Evolutionary conservation across 768 basidiomycete species (phyloP).

Genomic region (Lactarius akahatsu): DNA sequence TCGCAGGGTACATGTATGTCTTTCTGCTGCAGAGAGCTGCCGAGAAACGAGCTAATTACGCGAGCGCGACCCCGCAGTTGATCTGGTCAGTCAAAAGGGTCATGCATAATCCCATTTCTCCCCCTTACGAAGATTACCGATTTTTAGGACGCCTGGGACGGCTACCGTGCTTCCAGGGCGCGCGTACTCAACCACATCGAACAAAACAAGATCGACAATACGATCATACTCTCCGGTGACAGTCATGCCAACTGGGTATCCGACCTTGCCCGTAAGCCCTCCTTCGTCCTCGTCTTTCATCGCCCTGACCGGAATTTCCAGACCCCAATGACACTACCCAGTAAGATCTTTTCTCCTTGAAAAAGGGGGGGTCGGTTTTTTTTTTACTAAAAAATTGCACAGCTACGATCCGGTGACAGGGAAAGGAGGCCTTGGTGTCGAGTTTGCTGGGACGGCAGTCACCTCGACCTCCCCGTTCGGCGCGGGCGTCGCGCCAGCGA

Average conservation of each 20-base stretch:
- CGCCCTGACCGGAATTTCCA: constrained; percentile 27
- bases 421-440: constrained; percentile 52
- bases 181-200: constrained; percentile 54
- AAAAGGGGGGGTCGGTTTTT: not conserved
- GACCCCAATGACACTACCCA: constrained; percentile 50
- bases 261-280: constrained; percentile 50
- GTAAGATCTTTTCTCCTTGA: constrained; percentile 30
- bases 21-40: not conserved
- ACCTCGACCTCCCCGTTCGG: constrained; percentile 52
- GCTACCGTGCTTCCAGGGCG: constrained; percentile 54
- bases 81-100: constrained; percentile 7
- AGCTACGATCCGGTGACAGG: constrained; percentile 53
- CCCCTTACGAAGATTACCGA: not conserved
- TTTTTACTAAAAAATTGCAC: not conserved
- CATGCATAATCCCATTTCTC: not conserved
- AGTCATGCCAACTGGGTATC: constrained; percentile 64
- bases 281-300: not conserved
- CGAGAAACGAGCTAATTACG: constrained; percentile 22
- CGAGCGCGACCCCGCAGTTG: constrained; percentile 30
- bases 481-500: constrained; percentile 38
- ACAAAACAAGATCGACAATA: constrained; percentile 51
- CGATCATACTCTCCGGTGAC: constrained; percentile 59
- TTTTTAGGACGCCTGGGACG: constrained; percentile 55
- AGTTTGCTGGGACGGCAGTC: constrained; percentile 63
- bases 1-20: constrained; percentile 40